phyloP scores from a whole-genome alignment of 805 yeast species.

The Lachancea thermotolerans region DNA sequence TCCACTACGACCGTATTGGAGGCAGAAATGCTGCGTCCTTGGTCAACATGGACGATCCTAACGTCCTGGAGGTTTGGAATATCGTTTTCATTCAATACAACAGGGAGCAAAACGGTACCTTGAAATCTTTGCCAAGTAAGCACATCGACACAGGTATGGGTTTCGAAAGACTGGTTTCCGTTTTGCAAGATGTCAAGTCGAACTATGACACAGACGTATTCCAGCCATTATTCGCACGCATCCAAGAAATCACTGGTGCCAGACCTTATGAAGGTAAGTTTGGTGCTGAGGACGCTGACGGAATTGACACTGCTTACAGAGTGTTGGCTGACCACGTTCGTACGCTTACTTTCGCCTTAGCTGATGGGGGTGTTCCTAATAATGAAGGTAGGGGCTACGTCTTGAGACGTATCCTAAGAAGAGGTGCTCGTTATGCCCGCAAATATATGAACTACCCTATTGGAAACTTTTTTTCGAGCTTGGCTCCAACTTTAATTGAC shows the following conservation, averaged over 20 bases:
- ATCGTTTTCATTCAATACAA: constrained; percentile 94
- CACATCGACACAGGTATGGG: constrained; percentile 99
- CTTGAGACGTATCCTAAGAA: constrained; percentile 89
- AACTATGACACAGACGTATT: constrained; percentile 98
- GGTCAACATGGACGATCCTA: constrained; percentile 96
- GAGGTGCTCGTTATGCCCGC: constrained; percentile 96
- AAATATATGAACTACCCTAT: constrained; percentile 94
- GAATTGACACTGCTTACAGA: constrained; percentile 96
- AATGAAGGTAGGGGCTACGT: constrained; percentile 99
- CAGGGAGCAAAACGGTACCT: constrained; percentile 80
- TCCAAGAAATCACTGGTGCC: constrained; percentile 89
- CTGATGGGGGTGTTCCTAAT: constrained; percentile 99
- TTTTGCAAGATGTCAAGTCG: constrained; percentile 82
- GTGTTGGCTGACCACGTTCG: constrained; percentile 98
- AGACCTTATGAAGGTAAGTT: constrained; percentile 89
- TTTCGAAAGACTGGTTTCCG: constrained; percentile 92
- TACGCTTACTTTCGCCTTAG: constrained; percentile 89
- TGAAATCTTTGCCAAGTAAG: constrained; percentile 82
- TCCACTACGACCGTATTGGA: constrained; percentile 97
- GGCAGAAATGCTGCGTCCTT: constrained; percentile 90
- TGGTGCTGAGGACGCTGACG: constrained; percentile 88
- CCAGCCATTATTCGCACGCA: constrained; percentile 76
- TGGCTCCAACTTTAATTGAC: constrained; percentile 87
- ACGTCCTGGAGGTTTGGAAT: constrained; percentile 97
- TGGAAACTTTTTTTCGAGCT: constrained; percentile 85